Base-by-base conservation (phyloP, 139 green algal species). In the Auxenochlorella protothecoides region DNA sequence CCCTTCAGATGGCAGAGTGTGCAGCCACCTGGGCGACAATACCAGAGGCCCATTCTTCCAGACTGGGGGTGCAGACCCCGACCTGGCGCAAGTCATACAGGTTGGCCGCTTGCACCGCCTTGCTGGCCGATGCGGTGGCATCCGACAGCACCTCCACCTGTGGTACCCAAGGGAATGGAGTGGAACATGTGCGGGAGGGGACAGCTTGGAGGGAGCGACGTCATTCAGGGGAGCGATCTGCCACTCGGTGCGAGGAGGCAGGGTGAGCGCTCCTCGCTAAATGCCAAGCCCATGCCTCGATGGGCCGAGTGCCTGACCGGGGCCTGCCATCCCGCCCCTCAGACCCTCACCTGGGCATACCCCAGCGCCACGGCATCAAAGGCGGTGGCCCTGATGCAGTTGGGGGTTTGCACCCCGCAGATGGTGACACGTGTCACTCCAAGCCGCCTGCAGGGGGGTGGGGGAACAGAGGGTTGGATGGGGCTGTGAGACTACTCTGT, bases 311-410 rank as follows among this genome's bases (percentile, higher is more conserved):
- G 27, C 27, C 27, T 44, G 27, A 44, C 27, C 27, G 27, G 27
- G 27, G 27, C 27, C 27, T 44, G 27, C 27, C 27, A 44, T 44
- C 27, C 27, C 27, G 27, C 27, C 27, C 27, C 27, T 44, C 27
- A 44, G 27, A 44, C 27, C 27, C 27, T 44, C 56, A 84, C 77
- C 54, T 69, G 63, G 10, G 59, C 53, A 61, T 92, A 93, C 69
- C 92, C 88, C 15, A 88, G 76, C 4, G 68, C 74, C 16, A 93
- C 55, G 2, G 86, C 86, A 70, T 93, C 88, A 65, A 87, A 85
- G 5, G 86, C 88, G 4, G 88, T 91, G 10, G 80, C 84, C 2
- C 88, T 75, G 68, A 93, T 88, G 81, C 88, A 93, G 68, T 93
- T 93, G 65, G 88, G 88, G 13, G 88, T 93, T 72, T 93, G 88